These are phyloP conservation scores for Hysterium pulicare DNA, from an alignment of 2,329 filamentous ascomycete species.

Conservation along the genomic window DNA sequence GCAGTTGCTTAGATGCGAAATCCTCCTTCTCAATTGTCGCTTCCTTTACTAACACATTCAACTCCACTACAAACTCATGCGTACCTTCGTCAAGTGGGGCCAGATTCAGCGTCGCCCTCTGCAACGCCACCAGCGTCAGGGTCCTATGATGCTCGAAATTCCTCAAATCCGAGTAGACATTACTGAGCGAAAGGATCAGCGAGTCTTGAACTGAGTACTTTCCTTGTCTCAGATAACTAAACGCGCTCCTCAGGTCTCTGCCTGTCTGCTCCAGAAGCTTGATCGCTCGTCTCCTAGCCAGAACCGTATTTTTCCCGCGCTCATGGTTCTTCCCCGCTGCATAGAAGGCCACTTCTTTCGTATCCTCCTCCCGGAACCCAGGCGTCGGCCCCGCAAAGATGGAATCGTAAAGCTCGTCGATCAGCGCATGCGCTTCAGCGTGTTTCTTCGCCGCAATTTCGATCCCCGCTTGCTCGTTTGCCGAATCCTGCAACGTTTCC, in stretches of 20 bases:
- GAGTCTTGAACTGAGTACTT: background rate
- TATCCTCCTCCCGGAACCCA: constrained; percentile 1
- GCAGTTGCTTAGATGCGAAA: constrained; percentile 42
- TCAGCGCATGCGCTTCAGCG: background rate
- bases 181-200: constrained; percentile 26
- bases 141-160: background rate
- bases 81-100: background rate
- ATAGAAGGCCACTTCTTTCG: background rate
- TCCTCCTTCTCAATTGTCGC: constrained; percentile 52
- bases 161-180: constrained; percentile 30
- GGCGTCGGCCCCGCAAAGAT: constrained; percentile 3
- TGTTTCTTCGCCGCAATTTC: background rate
- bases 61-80: background rate
- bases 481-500: background rate
- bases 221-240: background rate
- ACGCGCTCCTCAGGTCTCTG: background rate
- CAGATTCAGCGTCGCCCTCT: background rate
- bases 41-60: constrained; percentile 41
- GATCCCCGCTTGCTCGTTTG: background rate
- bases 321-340: background rate
- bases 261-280: background rate
- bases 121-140: background rate
- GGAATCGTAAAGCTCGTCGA: constrained; percentile 1
- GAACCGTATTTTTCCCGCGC: background rate
- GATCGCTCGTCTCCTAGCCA: background rate